Evolutionary conservation across 2,329 filamentous ascomycete species (phyloP).

Genomic region (Ascochyta clinopodiicola): DNA sequence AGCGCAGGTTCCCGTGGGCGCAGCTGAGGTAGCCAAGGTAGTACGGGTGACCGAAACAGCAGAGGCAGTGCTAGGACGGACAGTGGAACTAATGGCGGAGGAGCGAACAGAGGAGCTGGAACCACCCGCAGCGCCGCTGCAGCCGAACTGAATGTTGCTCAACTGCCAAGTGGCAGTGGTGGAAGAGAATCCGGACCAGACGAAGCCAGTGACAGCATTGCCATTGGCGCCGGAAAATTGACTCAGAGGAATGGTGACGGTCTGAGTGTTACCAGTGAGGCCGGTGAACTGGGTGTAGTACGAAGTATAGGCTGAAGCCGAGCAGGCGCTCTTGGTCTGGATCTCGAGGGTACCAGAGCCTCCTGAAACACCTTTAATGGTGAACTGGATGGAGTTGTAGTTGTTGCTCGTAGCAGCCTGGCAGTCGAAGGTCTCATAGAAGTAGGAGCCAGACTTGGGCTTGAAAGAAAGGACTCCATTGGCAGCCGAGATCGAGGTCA

Average conservation of each 20-base stretch:
- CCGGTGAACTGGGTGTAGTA: slow-evolving; percentile 54
- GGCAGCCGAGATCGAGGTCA: slow-evolving; percentile 52
- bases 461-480: slow-evolving; percentile 58
- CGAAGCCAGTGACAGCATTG: slow-evolving; percentile 56
- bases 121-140: slow-evolving; percentile 30
- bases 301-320: slow-evolving; percentile 52
- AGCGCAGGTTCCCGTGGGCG: slow-evolving; percentile 49
- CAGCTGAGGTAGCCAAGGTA: slow-evolving; percentile 14
- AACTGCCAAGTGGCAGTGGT: slow-evolving; percentile 55
- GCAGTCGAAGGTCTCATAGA: slow-evolving; percentile 62
- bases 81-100: slow-evolving; percentile 6
- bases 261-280: slow-evolving; percentile 59
- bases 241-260: slow-evolving; percentile 58
- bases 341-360: slow-evolving; percentile 55
- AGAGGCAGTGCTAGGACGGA: slow-evolving; percentile 11
- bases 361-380: slow-evolving; percentile 54
- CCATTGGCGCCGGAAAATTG: slow-evolving; percentile 59
- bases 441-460: slow-evolving; percentile 59
- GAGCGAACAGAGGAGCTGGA: slow-evolving; percentile 4
- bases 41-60: slow-evolving; percentile 8
- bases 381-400: slow-evolving; percentile 58
- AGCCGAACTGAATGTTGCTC: slow-evolving; percentile 57
- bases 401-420: slow-evolving; percentile 53
- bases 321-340: slow-evolving; percentile 57
- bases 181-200: slow-evolving; percentile 53